Evolutionary conservation across 768 basidiomycete species (phyloP).

Genomic region (Auricularia sp.): DNA sequence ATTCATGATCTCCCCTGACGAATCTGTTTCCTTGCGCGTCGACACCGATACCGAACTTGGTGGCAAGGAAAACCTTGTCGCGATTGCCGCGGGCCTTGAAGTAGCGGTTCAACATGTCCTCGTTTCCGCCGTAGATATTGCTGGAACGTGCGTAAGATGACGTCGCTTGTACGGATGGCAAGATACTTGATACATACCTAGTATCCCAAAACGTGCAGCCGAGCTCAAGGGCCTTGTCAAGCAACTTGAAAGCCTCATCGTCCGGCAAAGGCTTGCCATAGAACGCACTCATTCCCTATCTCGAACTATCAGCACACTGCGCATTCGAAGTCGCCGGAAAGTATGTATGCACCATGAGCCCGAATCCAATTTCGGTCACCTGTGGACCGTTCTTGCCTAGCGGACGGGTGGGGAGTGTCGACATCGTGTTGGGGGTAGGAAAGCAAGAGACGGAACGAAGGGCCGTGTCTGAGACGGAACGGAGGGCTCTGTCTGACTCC

Average conservation of each 20-base stretch:
- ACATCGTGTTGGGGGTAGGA: neutral
- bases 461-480: no score
- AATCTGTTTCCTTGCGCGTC: neutral
- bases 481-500: no score
- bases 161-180: neutral
- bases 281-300: neutral
- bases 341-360: neutral
- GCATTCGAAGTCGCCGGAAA: neutral
- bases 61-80: conserved; percentile 13
- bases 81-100: conserved; percentile 5
- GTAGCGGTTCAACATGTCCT: neutral
- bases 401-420: neutral
- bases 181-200: neutral
- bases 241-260: neutral
- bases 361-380: neutral
- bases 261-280: neutral
- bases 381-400: neutral
- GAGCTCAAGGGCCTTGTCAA: neutral
- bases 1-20: neutral
- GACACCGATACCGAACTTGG: conserved; percentile 10
- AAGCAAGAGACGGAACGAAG: neutral
- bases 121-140: neutral
- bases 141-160: neutral
- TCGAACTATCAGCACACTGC: neutral
- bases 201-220: neutral